Percentiles rank a stretch among this genome's conserved stretches.
Conservation (phyloP, 2,329 filamentous ascomycete genomes). For the Cladosporium sp. region DNA sequence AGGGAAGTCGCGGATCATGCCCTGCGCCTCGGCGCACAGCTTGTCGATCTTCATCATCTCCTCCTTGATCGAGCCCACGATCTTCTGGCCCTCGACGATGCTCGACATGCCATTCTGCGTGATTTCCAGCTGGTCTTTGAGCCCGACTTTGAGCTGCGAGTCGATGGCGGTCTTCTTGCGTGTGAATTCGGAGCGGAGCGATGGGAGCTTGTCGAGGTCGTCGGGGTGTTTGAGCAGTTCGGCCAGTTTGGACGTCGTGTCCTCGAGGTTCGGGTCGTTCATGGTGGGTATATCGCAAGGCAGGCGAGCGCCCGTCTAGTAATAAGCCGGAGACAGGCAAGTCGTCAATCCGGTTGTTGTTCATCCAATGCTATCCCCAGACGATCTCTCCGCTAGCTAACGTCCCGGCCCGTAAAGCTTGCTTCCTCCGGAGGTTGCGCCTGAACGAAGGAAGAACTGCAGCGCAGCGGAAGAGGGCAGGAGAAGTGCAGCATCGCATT, state of each 20-base stretch:
- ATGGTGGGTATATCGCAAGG: slow-evolving; percentile 17
- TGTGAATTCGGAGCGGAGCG: slow-evolving; percentile 84
- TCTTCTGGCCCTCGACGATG: slow-evolving; percentile 83
- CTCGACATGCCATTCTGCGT: slow-evolving; percentile 90
- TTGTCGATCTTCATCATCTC: slow-evolving; percentile 99
- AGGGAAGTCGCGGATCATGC: slow-evolving; percentile 94
- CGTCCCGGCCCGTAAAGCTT: slow-evolving; percentile 3
- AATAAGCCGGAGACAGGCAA: not conserved
- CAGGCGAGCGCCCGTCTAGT: not conserved
- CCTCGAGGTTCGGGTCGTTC: slow-evolving; percentile 28
- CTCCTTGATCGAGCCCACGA: slow-evolving; percentile 88
- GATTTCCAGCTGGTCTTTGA: slow-evolving; percentile 88
- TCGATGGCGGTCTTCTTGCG: slow-evolving; percentile 93
- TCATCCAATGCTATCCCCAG: slow-evolving; percentile 6
- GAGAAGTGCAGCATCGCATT: too few species aligned
- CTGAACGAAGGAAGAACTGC: not conserved
- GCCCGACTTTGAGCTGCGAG: slow-evolving; percentile 77
- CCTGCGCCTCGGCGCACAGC: slow-evolving; percentile 93
- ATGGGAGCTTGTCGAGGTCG: slow-evolving; percentile 91
- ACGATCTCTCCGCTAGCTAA: slow-evolving; percentile 5
- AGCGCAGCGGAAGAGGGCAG: slow-evolving; percentile 2
- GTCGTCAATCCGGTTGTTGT: not conserved
- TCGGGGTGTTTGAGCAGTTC: slow-evolving; percentile 93
- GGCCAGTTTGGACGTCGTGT: slow-evolving; percentile 60
- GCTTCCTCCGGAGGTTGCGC: too few species aligned